phyloP scores from a whole-genome alignment of 768 basidiomycete genomes.

The Collybia nuda region DNA sequence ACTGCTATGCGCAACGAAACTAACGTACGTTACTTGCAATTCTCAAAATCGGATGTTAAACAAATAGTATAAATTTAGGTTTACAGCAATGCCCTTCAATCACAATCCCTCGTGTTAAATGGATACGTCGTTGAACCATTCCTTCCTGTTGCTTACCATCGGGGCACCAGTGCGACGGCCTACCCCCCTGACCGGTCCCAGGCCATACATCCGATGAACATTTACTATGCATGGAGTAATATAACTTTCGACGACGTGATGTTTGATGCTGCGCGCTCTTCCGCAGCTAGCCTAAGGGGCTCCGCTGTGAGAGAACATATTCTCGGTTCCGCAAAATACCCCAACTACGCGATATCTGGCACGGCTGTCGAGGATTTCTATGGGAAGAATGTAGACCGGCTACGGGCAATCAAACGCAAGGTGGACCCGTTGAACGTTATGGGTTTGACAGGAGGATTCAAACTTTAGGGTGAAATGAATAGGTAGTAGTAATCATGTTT shows the following conservation, averaged over 20 bases:
- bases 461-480: conserved; percentile 30
- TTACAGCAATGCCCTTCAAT: too few species aligned
- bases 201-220: conserved; percentile 14
- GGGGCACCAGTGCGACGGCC: conserved; percentile 38
- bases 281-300: too few species aligned
- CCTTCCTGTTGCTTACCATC: conserved; percentile 37
- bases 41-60: too few species aligned
- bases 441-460: conserved; percentile 68
- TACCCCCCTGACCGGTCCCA: conserved; percentile 41
- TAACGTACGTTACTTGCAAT: too few species aligned
- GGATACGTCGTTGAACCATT: conserved; percentile 57
- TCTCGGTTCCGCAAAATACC: conserved; percentile 41
- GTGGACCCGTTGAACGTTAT: conserved; percentile 63
- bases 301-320: too few species aligned
- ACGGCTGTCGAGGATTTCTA: conserved; percentile 53
- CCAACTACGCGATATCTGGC: conserved; percentile 58
- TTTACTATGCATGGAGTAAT: too few species aligned
- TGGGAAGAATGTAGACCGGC: conserved; percentile 41
- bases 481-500: too few species aligned
- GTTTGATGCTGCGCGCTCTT: too few species aligned
- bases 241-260: too few species aligned
- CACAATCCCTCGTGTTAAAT: conserved; percentile 30
- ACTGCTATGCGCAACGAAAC: too few species aligned
- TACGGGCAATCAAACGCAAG: conserved; percentile 37
- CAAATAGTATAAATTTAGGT: too few species aligned